A percentile compares a stretch with the other conserved stretches of the same genome.
Conservation (phyloP, 768 basidiomycete species). For the Zangia roseola region DNA sequence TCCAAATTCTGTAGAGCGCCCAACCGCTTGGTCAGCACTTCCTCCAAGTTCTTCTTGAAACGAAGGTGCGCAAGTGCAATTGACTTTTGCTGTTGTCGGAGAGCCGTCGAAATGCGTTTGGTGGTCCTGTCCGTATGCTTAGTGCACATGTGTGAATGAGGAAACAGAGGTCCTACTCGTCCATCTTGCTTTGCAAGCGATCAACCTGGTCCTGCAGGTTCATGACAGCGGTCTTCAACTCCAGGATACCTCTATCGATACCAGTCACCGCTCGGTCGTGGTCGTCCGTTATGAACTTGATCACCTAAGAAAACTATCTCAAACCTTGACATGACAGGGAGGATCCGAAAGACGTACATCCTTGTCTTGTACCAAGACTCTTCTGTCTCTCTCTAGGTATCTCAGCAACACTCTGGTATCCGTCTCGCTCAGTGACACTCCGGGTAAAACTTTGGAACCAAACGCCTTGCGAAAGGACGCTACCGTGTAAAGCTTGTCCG, state of each 20-base stretch:
- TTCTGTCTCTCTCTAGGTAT: conserved; percentile 77
- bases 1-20: conserved; percentile 73
- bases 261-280: conserved; percentile 52
- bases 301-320: conserved; percentile 47
- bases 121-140: conserved; percentile 50
- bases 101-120: conserved; percentile 58
- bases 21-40: conserved; percentile 71
- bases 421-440: conserved; percentile 48
- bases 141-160: background rate
- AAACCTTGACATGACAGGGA: background rate
- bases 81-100: conserved; percentile 69
- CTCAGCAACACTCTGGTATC: conserved; percentile 73
- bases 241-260: conserved; percentile 81
- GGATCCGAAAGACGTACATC: conserved; percentile 48
- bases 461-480: conserved; percentile 64
- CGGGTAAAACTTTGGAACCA: conserved; percentile 40
- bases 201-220: conserved; percentile 70
- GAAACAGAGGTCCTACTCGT: conserved; percentile 49
- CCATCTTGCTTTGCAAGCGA: conserved; percentile 65
- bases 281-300: conserved; percentile 67
- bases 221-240: conserved; percentile 69
- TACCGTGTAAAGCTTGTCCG: conserved; percentile 60
- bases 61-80: conserved; percentile 77
- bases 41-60: conserved; percentile 78
- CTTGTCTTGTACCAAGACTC: conserved; percentile 58